Evolutionary conservation across 2,329 filamentous ascomycete species (phyloP).

Genomic region (Aureobasidium sp.): DNA sequence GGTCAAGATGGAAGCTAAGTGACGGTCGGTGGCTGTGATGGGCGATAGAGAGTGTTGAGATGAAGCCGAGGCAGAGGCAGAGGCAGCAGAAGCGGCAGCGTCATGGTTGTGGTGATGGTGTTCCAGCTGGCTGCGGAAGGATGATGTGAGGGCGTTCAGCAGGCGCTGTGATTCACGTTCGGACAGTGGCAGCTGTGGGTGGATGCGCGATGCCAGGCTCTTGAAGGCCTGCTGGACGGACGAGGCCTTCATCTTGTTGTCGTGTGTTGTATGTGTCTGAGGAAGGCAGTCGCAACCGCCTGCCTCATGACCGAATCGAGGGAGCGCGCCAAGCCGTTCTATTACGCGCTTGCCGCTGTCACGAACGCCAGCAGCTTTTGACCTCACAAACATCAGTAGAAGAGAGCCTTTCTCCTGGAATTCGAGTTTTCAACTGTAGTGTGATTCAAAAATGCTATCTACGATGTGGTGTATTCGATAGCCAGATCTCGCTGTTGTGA

Average conservation of each 20-base stretch:
- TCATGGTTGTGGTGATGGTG: slow-evolving; percentile 44
- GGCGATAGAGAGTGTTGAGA: background rate
- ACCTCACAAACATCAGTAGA: background rate
- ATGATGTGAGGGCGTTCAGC: slow-evolving; percentile 53
- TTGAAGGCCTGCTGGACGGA: slow-evolving; percentile 39
- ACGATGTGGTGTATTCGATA: background rate
- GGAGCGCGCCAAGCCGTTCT: background rate
- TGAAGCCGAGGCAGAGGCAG: background rate
- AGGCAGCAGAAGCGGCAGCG: slow-evolving; percentile 18
- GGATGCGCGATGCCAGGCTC: slow-evolving; percentile 48
- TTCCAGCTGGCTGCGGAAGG: slow-evolving; percentile 58
- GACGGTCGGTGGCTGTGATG: slow-evolving; percentile 32
- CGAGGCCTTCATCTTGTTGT: slow-evolving; percentile 45
- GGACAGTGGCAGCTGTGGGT: slow-evolving; percentile 47
- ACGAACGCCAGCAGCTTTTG: background rate
- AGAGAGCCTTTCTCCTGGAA: background rate
- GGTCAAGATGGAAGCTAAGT: slow-evolving; percentile 45
- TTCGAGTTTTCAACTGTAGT: too few species aligned
- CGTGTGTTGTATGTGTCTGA: background rate
- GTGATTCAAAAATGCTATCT: background rate
- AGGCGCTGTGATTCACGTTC: slow-evolving; percentile 53
- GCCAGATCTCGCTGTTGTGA: background rate
- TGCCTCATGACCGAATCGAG: slow-evolving; percentile 4
- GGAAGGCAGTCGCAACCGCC: background rate
- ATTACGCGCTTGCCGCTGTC: background rate